Evolutionary conservation across 2,329 filamentous ascomycete genomes (phyloP), one percentile per base, ranked within the genome.

Genomic region (Seiridium unicorne): DNA sequence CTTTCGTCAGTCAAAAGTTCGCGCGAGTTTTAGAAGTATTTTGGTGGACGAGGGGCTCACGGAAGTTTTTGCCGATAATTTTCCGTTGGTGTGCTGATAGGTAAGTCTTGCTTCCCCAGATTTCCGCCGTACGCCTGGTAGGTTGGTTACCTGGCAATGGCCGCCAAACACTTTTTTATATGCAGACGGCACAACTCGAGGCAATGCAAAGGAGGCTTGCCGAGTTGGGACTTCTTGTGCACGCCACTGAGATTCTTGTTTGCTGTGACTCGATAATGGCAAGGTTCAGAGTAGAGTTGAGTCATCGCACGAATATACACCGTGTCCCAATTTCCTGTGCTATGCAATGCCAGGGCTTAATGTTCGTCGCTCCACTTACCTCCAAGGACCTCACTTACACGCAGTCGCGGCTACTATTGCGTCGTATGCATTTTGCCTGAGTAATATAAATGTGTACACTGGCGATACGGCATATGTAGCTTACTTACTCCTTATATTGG

Each of bases 1-100:
- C 11, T 59, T 46, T 34, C 54, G 54, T 57, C 54, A 57, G 54
- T 47, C 54, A 57, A 57, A 57, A 57, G 54, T 48, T 48, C 44
- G 54, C 44, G 54, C 46, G 42, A 46, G 54, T 55, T 55, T 55
- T 55, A 38, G 31, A 55, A 55, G 51, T 55, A 55, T 42, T 55
- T 55, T 55, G 51, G 51, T 55, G 51, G 51, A 55, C 51, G 51
- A 55, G 51, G 51, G 51, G 51, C 51, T 35, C 36, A 55, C 38
- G 51, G 51, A 55, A n/a, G 36, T 55, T 53, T 55, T 55, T 44
- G 51, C 51, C 51, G 51, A 55, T 44, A 34, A 55, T 55, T 55
- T 55, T 35, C 51, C 51, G 51, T 48, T n/a, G 8, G 7, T 9
- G 9, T 10, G 46, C 40, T 8, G 49, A 36, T 10, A n/a, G 10